Evolutionary conservation across 2,329 filamentous ascomycete species (phyloP).

Genomic region (Sphaerulina vaccinii): DNA sequence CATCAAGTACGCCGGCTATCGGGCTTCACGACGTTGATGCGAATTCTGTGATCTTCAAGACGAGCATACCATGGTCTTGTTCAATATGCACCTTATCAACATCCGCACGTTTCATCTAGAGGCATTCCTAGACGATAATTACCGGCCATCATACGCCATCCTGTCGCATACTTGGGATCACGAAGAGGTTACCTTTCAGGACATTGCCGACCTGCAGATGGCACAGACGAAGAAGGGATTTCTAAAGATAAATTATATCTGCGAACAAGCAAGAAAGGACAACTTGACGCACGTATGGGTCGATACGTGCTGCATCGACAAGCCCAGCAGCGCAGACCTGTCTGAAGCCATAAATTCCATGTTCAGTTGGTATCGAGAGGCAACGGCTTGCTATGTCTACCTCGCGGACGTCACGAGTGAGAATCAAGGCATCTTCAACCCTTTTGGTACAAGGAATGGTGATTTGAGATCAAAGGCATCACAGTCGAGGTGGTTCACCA

Average conservation of each 20-base stretch:
- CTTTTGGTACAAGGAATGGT: too few relatives aligned
- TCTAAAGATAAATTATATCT: neutral
- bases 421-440: too few relatives aligned
- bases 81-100: neutral
- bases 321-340: neutral
- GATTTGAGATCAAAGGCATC: too few relatives aligned
- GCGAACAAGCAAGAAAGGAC: neutral
- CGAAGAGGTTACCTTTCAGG: neutral
- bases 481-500: too few relatives aligned
- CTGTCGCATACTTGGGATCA: neutral
- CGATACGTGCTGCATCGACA: neutral
- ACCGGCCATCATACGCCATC: neutral
- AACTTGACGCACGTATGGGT: neutral
- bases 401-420: neutral
- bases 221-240: neutral
- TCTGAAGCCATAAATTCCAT: neutral
- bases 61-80: too few relatives aligned
- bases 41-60: too few relatives aligned
- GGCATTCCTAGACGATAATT: neutral
- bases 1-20: too few relatives aligned
- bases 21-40: too few relatives aligned
- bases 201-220: neutral
- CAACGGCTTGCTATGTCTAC: neutral
- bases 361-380: neutral
- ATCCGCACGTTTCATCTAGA: neutral